Percentiles rank a stretch among this genome's conserved stretches.
Evolutionary conservation across 371 early-diverging fungal genomes (phyloP).

Genomic region (Apophysomyces sp.): DNA sequence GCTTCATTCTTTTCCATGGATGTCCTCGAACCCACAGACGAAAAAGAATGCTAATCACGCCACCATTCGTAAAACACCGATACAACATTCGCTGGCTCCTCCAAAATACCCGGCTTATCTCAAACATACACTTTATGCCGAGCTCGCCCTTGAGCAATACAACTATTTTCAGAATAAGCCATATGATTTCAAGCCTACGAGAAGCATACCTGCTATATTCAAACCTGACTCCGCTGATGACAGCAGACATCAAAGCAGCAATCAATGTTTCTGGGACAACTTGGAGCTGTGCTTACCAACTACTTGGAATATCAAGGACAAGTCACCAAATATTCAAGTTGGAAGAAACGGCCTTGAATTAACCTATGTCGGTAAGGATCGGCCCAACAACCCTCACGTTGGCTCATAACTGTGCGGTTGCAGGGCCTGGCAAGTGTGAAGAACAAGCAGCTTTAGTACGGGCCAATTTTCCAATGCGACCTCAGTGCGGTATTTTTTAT

Average conservation of each 20-base stretch:
- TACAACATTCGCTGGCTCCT: slow-evolving; percentile 14
- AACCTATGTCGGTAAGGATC: slow-evolving; percentile 51
- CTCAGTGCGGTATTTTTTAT: slow-evolving; percentile 86
- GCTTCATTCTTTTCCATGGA: slow-evolving; percentile 21
- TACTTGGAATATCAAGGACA: slow-evolving; percentile 57
- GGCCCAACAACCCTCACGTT: neutral
- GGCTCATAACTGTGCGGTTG: slow-evolving; percentile 7
- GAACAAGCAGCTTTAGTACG: slow-evolving; percentile 81
- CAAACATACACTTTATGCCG: slow-evolving; percentile 29
- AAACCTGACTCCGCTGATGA: slow-evolving; percentile 2
- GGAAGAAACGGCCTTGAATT: slow-evolving; percentile 45
- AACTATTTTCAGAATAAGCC: slow-evolving; percentile 6
- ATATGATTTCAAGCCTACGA: neutral
- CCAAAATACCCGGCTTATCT: slow-evolving; percentile 33
- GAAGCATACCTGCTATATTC: slow-evolving; percentile 2
- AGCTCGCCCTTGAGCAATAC: slow-evolving; percentile 24
- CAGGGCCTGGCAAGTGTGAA: slow-evolving; percentile 78
- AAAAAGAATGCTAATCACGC: slow-evolving; percentile 8
- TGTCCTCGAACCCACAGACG: slow-evolving; percentile 1
- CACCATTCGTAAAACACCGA: neutral
- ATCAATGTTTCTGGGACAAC: neutral
- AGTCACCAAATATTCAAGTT: slow-evolving; percentile 53
- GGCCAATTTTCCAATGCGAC: slow-evolving; percentile 80
- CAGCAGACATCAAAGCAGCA: neutral
- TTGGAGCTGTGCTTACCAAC: slow-evolving; percentile 47